These are phyloP conservation scores for Limnanthes douglasii DNA, from an alignment of 345 rosid genomes.

Conservation along the genomic window DNA sequence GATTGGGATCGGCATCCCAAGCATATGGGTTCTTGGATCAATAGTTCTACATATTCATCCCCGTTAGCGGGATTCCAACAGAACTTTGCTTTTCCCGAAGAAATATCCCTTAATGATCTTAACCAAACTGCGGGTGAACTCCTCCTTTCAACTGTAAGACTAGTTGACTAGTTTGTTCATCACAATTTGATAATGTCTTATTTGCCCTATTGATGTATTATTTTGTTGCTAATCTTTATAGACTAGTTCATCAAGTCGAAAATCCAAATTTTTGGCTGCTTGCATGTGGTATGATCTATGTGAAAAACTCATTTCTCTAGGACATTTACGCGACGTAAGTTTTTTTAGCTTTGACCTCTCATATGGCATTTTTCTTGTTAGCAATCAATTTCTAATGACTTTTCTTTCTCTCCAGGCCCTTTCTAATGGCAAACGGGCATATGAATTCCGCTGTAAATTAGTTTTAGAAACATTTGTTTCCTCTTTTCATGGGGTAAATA, in stretches of 20 bases:
- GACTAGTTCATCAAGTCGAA: conserved; percentile 31
- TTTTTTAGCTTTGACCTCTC: conserved; percentile 2
- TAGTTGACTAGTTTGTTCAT: not conserved
- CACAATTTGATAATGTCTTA: not conserved
- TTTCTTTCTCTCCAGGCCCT: conserved; percentile 44
- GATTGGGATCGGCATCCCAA: conserved; percentile 29
- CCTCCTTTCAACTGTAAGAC: conserved; percentile 51
- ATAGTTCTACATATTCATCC: conserved; percentile 44
- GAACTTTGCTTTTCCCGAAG: conserved; percentile 24
- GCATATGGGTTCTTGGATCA: conserved; percentile 48
- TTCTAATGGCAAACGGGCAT: conserved; percentile 63
- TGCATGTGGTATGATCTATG: conserved; percentile 68
- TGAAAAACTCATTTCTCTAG: conserved; percentile 45
- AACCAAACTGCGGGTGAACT: conserved; percentile 45
- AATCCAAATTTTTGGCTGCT: conserved; percentile 57
- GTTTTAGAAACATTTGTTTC: conserved; percentile 58
- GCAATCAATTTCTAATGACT: not conserved
- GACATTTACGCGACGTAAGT: conserved; percentile 60
- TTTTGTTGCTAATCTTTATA: conserved; percentile 13
- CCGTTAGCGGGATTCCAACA: conserved; percentile 54
- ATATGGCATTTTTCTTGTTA: too few relatives aligned
- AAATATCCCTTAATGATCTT: conserved; percentile 30
- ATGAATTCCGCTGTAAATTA: conserved; percentile 45
- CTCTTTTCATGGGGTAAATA: conserved; percentile 35
- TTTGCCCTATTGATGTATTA: not conserved